These are phyloP conservation scores for Pouteria campechiana DNA, from an alignment of 179 eudicot genomes.

Conservation along the genomic window DNA sequence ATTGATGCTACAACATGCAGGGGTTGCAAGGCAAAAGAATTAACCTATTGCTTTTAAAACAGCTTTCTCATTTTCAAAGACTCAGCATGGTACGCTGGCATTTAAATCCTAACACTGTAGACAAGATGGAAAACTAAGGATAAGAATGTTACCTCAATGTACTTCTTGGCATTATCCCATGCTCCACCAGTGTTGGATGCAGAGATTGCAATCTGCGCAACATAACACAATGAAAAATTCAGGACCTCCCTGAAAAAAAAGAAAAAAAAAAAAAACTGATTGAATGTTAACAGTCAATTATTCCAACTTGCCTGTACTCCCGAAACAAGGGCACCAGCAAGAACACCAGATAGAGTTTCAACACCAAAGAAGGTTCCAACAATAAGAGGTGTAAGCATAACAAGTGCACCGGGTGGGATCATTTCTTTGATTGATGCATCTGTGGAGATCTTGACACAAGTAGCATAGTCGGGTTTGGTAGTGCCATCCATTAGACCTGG, in stretches of 20 bases:
- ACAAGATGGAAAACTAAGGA: neutral
- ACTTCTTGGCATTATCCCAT: conserved; percentile 40
- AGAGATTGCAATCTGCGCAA: conserved; percentile 25
- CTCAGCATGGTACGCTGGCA: no score
- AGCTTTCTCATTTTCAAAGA: no score
- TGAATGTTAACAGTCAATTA: neutral
- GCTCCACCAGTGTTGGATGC: conserved; percentile 40
- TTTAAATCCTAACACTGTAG: neutral
- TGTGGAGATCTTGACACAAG: conserved; percentile 37
- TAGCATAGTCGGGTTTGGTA: conserved; percentile 27
- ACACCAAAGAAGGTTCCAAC: conserved; percentile 32
- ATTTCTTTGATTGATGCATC: conserved; percentile 42
- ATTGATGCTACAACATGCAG: no score
- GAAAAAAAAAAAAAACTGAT: no score
- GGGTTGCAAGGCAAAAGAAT: no score
- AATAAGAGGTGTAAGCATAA: conserved; percentile 35
- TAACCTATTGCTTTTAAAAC: no score
- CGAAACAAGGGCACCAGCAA: conserved; percentile 32
- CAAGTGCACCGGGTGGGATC: conserved; percentile 42
- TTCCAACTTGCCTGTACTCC: conserved; percentile 28
- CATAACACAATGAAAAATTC: neutral
- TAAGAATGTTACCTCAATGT: conserved; percentile 22
- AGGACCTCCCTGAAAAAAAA: no score
- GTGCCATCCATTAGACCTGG: conserved; percentile 32
- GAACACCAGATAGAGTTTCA: conserved; percentile 30